Percentiles rank a stretch among this genome's conserved stretches.
Evolutionary conservation across 1,284 basidiomycete genomes (phyloP).

Genomic region (Vanrija sp.): DNA sequence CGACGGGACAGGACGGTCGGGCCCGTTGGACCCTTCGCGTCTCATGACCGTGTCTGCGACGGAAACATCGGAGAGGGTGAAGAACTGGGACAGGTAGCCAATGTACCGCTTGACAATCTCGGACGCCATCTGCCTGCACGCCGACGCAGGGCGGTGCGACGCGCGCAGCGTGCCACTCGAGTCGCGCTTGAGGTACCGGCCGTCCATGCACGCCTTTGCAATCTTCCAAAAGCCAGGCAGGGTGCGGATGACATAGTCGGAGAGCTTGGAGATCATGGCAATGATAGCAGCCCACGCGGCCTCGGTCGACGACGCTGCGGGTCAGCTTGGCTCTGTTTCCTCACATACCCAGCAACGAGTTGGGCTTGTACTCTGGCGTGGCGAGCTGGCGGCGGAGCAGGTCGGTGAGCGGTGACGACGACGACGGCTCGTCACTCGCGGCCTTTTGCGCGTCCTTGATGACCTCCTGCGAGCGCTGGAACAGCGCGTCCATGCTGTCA

Average conservation of each 20-base stretch:
- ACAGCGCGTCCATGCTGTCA: slow-evolving; percentile 68
- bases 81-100: slow-evolving; percentile 80
- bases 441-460: slow-evolving; percentile 52
- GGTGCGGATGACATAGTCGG: slow-evolving; percentile 54
- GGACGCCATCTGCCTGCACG: slow-evolving; percentile 83
- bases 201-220: slow-evolving; percentile 83
- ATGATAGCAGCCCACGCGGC: slow-evolving; percentile 78
- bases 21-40: slow-evolving; percentile 42
- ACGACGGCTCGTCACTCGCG: slow-evolving; percentile 21
- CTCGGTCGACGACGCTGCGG: slow-evolving; percentile 41
- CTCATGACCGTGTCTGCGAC: slow-evolving; percentile 56
- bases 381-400: slow-evolving; percentile 30
- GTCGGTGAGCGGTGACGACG: slow-evolving; percentile 28
- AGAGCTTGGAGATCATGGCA: slow-evolving; percentile 56
- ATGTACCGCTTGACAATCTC: slow-evolving; percentile 88
- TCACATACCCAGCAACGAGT: slow-evolving; percentile 58
- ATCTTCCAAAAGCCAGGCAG: slow-evolving; percentile 94
- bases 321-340: slow-evolving; percentile 7
- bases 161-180: slow-evolving; percentile 21
- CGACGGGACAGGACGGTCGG: slow-evolving; percentile 49
- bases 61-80: slow-evolving; percentile 74
- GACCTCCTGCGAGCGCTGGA: slow-evolving; percentile 56
- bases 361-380: slow-evolving; percentile 23
- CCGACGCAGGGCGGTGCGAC: slow-evolving; percentile 63
- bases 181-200: slow-evolving; percentile 69